phyloP scores from a whole-genome alignment of 306 rosid genomes.

The Canavalia gladiata region DNA sequence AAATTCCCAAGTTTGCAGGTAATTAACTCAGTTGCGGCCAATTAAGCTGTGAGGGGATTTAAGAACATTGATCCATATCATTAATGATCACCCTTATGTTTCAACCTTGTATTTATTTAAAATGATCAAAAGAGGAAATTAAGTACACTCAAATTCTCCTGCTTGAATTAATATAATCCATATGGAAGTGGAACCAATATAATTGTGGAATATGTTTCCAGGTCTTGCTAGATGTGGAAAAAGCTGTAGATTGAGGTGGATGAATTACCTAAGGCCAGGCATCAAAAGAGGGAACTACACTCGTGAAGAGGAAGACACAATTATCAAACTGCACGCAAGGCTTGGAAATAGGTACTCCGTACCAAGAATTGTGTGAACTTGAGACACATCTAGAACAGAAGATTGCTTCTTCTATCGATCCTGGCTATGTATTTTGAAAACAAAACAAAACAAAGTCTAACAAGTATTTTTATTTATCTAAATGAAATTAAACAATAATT shows the following conservation, averaged over 20 bases:
- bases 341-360: slow-evolving; percentile 35
- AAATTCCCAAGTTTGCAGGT: slow-evolving; percentile 80
- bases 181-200: neutral
- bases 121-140: neutral
- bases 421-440: too few relatives aligned
- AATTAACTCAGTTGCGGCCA: neutral
- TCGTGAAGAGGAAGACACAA: slow-evolving; percentile 29
- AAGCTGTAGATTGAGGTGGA: slow-evolving; percentile 52
- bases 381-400: too few relatives aligned
- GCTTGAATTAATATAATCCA: neutral
- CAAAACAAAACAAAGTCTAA: too few relatives aligned
- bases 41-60: neutral
- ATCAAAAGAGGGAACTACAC: slow-evolving; percentile 40
- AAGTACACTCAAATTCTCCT: neutral
- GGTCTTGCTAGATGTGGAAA: slow-evolving; percentile 54
- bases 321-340: slow-evolving; percentile 24
- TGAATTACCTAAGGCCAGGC: slow-evolving; percentile 44
- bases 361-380: too few relatives aligned
- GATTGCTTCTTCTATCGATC: neutral
- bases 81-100: neutral
- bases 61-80: neutral
- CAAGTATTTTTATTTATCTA: too few relatives aligned
- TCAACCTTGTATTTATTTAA: neutral
- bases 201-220: neutral
- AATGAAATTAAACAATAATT: too few relatives aligned